Conservation (phyloP, 441 rosid species). For the Rhodomyrtus psidioides region DNA sequence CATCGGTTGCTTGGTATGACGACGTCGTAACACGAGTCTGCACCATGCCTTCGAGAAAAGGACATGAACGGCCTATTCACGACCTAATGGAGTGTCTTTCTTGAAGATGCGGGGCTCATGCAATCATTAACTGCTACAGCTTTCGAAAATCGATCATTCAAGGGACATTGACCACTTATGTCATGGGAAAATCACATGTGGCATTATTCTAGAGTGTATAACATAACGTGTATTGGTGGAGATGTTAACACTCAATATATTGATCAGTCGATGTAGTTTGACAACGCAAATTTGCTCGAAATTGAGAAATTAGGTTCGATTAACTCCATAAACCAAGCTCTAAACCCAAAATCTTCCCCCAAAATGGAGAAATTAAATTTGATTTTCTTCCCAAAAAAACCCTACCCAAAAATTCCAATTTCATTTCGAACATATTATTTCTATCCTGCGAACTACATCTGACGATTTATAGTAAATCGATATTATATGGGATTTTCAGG, state of each 20-base stretch:
- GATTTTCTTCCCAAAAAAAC: not conserved
- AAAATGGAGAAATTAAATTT: not conserved
- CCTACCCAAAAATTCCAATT: not conserved
- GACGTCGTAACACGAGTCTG: not conserved
- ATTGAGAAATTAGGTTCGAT: not conserved
- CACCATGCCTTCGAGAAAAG: not conserved
- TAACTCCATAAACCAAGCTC: not conserved
- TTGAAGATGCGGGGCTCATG: not conserved
- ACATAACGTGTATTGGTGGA: not conserved
- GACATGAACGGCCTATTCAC: not conserved
- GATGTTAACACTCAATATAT: not conserved
- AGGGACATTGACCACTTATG: not conserved
- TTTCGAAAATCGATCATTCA: not conserved
- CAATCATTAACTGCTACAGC: not conserved
- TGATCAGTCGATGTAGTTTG: no score
- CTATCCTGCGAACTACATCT: no score
- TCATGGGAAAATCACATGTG: not conserved
- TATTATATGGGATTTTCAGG: not conserved
- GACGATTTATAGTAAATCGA: no score
- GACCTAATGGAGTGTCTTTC: not conserved
- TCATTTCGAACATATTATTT: not conserved
- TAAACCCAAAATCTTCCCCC: not conserved
- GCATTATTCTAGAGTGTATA: not conserved
- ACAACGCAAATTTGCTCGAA: not conserved
- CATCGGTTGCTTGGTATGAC: not conserved